A percentile compares a stretch with the other conserved stretches of the same genome.
Evolutionary conservation across 2,329 filamentous ascomycete genomes (phyloP).

Genomic region (Harringtonia aguacate): DNA sequence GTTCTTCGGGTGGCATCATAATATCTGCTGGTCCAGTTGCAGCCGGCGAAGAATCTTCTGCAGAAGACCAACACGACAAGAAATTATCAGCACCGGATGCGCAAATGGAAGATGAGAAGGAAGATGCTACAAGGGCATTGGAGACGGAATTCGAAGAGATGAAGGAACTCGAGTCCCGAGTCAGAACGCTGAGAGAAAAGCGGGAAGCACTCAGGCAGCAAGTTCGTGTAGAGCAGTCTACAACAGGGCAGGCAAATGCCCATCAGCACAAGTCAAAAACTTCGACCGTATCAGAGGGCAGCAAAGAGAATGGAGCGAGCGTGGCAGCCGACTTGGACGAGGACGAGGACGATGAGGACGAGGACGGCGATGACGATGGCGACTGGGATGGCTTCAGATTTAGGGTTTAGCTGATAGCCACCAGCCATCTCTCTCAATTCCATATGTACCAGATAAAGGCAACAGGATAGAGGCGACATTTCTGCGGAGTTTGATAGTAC

Average conservation of each 20-base stretch:
- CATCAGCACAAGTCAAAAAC: constrained; percentile 11
- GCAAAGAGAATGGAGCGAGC: constrained; percentile 20
- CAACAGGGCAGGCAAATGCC: too few relatives aligned
- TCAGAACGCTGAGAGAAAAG: constrained; percentile 57
- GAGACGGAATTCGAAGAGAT: constrained; percentile 77
- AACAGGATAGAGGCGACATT: too few relatives aligned
- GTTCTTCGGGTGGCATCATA: too few relatives aligned
- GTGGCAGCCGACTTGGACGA: constrained; percentile 27
- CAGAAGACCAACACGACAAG: not conserved
- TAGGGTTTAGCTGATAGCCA: constrained; percentile 8
- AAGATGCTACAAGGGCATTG: constrained; percentile 63
- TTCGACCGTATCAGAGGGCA: constrained; percentile 21
- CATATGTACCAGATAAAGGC: too few relatives aligned
- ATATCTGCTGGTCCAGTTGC: not conserved
- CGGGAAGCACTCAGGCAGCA: constrained; percentile 46
- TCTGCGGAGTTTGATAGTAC: too few relatives aligned
- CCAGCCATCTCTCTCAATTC: too few relatives aligned
- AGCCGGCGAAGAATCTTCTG: not conserved
- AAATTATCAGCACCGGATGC: not conserved
- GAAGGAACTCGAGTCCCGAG: constrained; percentile 65
- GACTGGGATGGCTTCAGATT: constrained; percentile 54
- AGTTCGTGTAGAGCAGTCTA: too few relatives aligned
- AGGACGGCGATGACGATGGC: constrained; percentile 34
- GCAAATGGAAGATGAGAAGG: constrained; percentile 54
- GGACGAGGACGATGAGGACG: constrained; percentile 30